Evolutionary conservation across 2,329 filamentous ascomycete species (phyloP).

Genomic region (Botrytis galanthina): DNA sequence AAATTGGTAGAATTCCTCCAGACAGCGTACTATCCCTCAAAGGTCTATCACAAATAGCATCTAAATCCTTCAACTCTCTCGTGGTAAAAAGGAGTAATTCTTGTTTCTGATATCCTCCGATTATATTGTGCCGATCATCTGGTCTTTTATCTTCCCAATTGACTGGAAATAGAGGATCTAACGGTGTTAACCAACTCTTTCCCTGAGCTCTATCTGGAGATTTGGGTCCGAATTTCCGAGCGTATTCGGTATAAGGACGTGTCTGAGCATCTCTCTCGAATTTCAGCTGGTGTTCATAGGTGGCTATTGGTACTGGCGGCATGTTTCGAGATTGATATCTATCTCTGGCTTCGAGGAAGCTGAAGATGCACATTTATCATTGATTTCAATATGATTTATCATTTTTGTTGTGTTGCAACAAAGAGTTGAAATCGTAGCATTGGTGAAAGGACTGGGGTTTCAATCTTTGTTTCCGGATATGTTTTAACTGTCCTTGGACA

Average conservation of each 20-base stretch:
- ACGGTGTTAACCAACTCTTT: constrained; percentile 3
- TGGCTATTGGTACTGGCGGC: background rate
- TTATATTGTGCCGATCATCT: background rate
- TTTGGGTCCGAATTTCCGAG: background rate
- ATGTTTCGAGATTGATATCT: background rate
- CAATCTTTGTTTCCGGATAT: background rate
- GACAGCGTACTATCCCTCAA: background rate
- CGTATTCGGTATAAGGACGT: background rate
- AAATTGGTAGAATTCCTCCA: background rate
- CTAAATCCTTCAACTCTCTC: constrained; percentile 13
- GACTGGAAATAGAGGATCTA: background rate
- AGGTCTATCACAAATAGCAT: background rate
- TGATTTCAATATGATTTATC: background rate
- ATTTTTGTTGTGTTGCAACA: background rate
- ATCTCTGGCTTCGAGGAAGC: background rate
- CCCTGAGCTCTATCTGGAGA: background rate
- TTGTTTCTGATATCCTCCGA: background rate
- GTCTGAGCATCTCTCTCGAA: background rate
- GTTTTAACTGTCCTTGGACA: background rate
- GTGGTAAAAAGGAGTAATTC: background rate
- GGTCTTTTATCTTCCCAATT: background rate
- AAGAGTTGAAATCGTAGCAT: background rate
- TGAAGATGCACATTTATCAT: background rate
- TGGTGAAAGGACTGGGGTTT: background rate
- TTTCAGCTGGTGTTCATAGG: background rate